Percentiles rank a stretch among this genome's conserved stretches.
These are phyloP conservation scores for Aspergillus tamarii DNA, from an alignment of 2,329 filamentous ascomycete genomes.

Conservation along the genomic window DNA sequence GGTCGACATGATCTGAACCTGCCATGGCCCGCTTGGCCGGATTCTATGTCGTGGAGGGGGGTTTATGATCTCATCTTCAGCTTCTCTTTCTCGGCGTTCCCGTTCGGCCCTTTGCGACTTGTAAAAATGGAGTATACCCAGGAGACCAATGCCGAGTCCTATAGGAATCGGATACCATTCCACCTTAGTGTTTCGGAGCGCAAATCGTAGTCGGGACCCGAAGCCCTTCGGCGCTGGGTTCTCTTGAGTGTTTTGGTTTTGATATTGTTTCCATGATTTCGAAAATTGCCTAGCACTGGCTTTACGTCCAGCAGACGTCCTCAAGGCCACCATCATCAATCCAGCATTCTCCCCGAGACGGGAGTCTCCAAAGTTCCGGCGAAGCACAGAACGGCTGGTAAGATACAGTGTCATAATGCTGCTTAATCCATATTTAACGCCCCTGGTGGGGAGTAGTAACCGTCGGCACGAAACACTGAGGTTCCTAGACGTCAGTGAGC, in stretches of 20 bases:
- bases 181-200: conserved; percentile 67
- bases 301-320: conserved; percentile 34
- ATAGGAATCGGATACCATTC: conserved; percentile 92
- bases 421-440: conserved; percentile 33
- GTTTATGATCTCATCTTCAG: conserved; percentile 38
- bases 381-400: conserved; percentile 27
- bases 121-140: conserved; percentile 83
- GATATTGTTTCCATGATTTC: conserved; percentile 44
- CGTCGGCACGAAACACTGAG: conserved; percentile 4
- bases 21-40: conserved; percentile 85
- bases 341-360: conserved; percentile 27
- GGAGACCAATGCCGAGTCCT: conserved; percentile 79
- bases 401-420: conserved; percentile 41
- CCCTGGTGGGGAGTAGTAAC: conserved; percentile 15
- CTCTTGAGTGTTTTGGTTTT: conserved; percentile 42
- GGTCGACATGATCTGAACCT: conserved; percentile 91
- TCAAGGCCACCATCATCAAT: conserved; percentile 37
- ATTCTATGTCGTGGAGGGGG: conserved; percentile 64
- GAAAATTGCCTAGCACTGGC: conserved; percentile 41
- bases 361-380: conserved; percentile 26
- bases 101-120: conserved; percentile 63
- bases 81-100: conserved; percentile 52
- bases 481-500: conserved; percentile 6
- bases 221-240: conserved; percentile 50
- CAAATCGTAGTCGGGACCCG: conserved; percentile 58